A percentile compares a stretch with the other conserved stretches of the same genome.
These are phyloP conservation scores for Warburgia ugandensis DNA, from an alignment of 164 flowering plant species.

Conservation along the genomic window DNA sequence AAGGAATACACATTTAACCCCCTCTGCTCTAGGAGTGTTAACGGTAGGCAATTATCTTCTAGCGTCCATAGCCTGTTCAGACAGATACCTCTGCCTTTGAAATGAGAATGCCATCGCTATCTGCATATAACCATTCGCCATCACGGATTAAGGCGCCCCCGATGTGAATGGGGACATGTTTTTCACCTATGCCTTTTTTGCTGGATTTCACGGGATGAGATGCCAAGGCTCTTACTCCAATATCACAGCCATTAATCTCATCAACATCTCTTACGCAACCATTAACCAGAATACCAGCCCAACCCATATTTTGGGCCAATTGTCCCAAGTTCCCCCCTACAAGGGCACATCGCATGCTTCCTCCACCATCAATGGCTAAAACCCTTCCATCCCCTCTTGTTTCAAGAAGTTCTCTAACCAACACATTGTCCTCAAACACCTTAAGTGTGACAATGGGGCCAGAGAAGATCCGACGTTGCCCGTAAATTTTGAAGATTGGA, in stretches of 20 bases:
- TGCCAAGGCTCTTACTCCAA: conserved; percentile 64
- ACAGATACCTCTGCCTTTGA: conserved; percentile 45
- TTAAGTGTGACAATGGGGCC: conserved; percentile 60
- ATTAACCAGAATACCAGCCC: conserved; percentile 66
- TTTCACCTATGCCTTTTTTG: conserved; percentile 59
- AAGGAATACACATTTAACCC: too few relatives aligned
- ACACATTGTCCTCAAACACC: conserved; percentile 69
- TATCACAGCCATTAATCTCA: conserved; percentile 60
- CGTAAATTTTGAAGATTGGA: conserved; percentile 52
- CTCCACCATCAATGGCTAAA: conserved; percentile 70
- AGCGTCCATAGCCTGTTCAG: too few relatives aligned
- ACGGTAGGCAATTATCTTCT: too few relatives aligned
- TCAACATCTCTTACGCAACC: conserved; percentile 77
- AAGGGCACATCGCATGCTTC: conserved; percentile 67
- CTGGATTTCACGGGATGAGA: conserved; percentile 56
- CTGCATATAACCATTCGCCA: conserved; percentile 83
- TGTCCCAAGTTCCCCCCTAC: conserved; percentile 66
- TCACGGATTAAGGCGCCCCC: conserved; percentile 48
- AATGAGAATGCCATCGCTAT: conserved; percentile 60
- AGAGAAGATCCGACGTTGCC: conserved; percentile 42
- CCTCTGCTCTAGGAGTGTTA: too few relatives aligned
- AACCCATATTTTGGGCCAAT: conserved; percentile 60
- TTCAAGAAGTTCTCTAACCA: conserved; percentile 57
- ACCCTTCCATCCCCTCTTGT: conserved; percentile 66
- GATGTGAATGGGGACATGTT: conserved; percentile 39